Percentiles rank a stretch among this genome's conserved stretches.
These are phyloP conservation scores for Trypanosoma melophagium DNA, from an alignment of 208 protist genomes.

Conservation along the genomic window DNA sequence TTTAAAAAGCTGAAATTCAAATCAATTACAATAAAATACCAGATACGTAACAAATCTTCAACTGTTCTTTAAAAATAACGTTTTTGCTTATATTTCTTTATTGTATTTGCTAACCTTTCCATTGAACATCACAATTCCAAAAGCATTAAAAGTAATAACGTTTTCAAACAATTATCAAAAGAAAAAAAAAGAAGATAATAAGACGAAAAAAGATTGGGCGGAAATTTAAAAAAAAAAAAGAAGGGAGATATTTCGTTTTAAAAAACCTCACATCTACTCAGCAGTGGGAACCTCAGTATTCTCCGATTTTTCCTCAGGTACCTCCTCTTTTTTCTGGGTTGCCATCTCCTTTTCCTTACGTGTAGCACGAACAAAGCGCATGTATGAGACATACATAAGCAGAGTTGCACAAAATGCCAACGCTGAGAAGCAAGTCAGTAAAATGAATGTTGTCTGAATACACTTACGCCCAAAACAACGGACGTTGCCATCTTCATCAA, in stretches of 20 bases:
- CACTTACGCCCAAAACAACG: slow-evolving; percentile 37
- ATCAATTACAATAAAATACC: no score
- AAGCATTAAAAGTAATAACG: no score
- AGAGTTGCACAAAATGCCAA: slow-evolving; percentile 23
- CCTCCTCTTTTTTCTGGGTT: not conserved
- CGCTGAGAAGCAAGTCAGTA: slow-evolving; percentile 27
- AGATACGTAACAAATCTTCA: no score
- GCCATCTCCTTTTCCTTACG: not conserved
- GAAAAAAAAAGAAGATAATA: not conserved
- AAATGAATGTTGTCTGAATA: slow-evolving; percentile 33
- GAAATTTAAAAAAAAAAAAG: slow-evolving; percentile 23
- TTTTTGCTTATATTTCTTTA: no score
- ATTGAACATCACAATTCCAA: no score
- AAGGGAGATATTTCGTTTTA: slow-evolving; percentile 5
- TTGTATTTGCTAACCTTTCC: no score
- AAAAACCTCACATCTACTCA: no score
- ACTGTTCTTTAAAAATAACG: no score
- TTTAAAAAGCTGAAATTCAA: no score
- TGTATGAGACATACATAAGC: slow-evolving; percentile 38
- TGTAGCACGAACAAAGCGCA: slow-evolving; percentile 27
- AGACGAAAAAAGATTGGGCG: not conserved
- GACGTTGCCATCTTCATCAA: slow-evolving; percentile 4
- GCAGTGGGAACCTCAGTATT: no score
- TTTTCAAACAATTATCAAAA: no score
- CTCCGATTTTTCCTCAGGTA: no score